Percentiles rank a stretch among this genome's conserved stretches.
These are phyloP conservation scores for Peronospora belbahrii DNA, from an alignment of 352 stramenopile species.

Conservation along the genomic window DNA sequence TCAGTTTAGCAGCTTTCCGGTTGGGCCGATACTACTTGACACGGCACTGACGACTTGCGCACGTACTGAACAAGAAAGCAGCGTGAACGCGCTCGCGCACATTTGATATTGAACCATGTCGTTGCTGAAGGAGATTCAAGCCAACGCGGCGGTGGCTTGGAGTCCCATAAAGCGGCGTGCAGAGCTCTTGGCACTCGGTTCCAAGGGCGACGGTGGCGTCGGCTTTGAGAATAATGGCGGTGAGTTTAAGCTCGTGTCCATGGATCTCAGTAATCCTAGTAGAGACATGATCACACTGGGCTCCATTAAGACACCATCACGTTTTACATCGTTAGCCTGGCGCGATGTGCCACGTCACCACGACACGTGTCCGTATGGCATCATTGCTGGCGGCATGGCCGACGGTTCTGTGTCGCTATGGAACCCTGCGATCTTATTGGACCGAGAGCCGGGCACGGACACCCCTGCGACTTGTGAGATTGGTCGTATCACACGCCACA, in stretches of 20 bases:
- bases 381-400: constrained; percentile 95
- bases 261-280: constrained; percentile 80
- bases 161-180: constrained; percentile 67
- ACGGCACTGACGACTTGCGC: constrained; percentile 2
- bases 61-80: neutral
- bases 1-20: constrained; percentile 18
- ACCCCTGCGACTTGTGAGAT: constrained; percentile 51
- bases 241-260: constrained; percentile 93
- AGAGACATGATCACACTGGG: constrained; percentile 73
- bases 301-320: constrained; percentile 84
- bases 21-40: constrained; percentile 7
- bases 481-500: constrained; percentile 76
- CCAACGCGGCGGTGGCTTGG: constrained; percentile 84
- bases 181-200: constrained; percentile 81
- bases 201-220: constrained; percentile 91
- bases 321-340: constrained; percentile 94
- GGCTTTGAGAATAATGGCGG: constrained; percentile 97
- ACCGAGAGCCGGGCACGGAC: constrained; percentile 34
- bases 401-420: constrained; percentile 95
- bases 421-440: constrained; percentile 89
- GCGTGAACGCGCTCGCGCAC: neutral
- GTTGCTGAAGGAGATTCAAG: constrained; percentile 88
- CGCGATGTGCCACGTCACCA: constrained; percentile 74
- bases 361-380: constrained; percentile 74
- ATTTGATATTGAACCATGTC: constrained; percentile 48